Evolutionary conservation across 306 rosid genomes (phyloP).

Genomic region (Myrica gale): DNA sequence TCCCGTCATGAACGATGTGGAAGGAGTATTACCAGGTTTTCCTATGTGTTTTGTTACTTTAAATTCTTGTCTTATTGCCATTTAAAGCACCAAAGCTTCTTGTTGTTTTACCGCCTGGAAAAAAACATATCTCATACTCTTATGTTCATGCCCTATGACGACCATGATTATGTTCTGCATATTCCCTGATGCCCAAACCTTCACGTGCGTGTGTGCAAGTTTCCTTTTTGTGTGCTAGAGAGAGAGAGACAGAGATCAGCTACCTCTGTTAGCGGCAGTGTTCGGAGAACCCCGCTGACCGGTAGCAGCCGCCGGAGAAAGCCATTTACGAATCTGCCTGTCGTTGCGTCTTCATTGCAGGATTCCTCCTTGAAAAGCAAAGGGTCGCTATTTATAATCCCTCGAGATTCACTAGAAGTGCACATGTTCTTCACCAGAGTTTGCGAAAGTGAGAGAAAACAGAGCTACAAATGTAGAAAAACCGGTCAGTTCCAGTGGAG

Average conservation of each 20-base stretch:
- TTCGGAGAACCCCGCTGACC: slow-evolving; percentile 33
- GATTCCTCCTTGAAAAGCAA: slow-evolving; percentile 38
- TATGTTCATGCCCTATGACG: not conserved
- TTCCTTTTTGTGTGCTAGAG: not conserved
- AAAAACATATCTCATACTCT: not conserved
- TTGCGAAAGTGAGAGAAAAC: slow-evolving; percentile 17
- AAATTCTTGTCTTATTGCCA: not conserved
- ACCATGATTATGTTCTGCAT: not conserved
- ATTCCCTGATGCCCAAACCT: not conserved
- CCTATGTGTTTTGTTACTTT: not conserved
- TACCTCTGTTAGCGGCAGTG: slow-evolving; percentile 67
- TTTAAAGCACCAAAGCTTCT: too few species aligned
- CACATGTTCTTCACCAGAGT: slow-evolving; percentile 51
- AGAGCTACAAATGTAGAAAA: slow-evolving; percentile 6
- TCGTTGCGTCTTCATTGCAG: slow-evolving; percentile 45
- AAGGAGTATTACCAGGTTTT: too few species aligned
- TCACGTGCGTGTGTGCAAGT: too few species aligned
- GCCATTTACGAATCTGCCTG: slow-evolving; percentile 33
- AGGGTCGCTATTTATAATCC: slow-evolving; percentile 47
- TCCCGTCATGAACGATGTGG: too few species aligned
- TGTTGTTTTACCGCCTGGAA: not conserved
- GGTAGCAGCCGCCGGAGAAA: slow-evolving; percentile 40
- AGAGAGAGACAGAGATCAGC: not conserved
- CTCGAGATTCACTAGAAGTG: slow-evolving; percentile 71
- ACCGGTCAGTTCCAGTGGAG: slow-evolving; percentile 31